A percentile compares a stretch with the other conserved stretches of the same genome.
Evolutionary conservation across 768 basidiomycete species (phyloP).

Genomic region (Mycena kentingensis): DNA sequence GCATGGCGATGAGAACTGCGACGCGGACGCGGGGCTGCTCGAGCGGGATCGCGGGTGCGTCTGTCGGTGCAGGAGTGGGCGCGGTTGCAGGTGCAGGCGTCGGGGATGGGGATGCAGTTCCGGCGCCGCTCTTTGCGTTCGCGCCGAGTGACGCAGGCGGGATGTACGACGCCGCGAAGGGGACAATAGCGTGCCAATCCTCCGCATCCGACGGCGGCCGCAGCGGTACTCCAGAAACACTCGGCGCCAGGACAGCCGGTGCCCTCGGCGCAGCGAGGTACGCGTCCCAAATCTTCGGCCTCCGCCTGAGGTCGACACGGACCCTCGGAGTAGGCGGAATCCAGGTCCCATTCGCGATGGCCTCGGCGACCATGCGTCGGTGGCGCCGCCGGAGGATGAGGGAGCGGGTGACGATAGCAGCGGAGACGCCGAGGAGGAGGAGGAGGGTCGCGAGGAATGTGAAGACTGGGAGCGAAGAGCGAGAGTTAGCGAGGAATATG

Average conservation of each 20-base stretch:
- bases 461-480: constrained; percentile 22
- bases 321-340: constrained; percentile 40
- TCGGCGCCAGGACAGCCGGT: neutral
- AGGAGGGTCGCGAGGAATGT: constrained; percentile 66
- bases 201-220: no score
- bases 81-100: neutral
- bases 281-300: constrained; percentile 53
- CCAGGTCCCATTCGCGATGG: constrained; percentile 67
- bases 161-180: constrained; percentile 27
- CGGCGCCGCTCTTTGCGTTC: constrained; percentile 18
- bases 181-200: constrained; percentile 17
- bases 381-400: constrained; percentile 65
- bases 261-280: constrained; percentile 30
- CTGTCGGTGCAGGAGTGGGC: neutral
- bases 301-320: constrained; percentile 44
- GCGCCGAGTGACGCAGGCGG: constrained; percentile 14
- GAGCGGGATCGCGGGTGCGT: constrained; percentile 1
- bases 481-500: neutral
- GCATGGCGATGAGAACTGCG: constrained; percentile 50
- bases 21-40: constrained; percentile 35
- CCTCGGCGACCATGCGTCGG: constrained; percentile 59
- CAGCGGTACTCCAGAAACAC: no score
- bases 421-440: constrained; percentile 66
- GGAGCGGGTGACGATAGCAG: constrained; percentile 66
- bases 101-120: constrained; percentile 4